These are phyloP conservation scores for Mortierella claussenii DNA, from an alignment of 192 early-diverging fungal species.

Conservation along the genomic window DNA sequence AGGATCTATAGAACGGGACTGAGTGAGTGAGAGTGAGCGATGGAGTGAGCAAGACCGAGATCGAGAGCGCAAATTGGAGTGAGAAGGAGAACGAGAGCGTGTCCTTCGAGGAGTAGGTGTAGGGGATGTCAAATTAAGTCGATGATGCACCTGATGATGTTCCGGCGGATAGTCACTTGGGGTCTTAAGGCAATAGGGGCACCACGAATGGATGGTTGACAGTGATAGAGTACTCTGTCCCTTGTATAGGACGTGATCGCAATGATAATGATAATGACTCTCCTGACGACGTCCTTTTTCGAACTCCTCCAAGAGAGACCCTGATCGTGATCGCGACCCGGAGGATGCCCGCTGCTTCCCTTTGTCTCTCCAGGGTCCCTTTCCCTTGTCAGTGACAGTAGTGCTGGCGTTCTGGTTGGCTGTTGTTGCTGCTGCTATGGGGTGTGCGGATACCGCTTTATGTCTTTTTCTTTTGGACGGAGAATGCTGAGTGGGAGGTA, in stretches of 20 bases:
- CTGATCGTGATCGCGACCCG: not conserved
- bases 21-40: not conserved
- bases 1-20: not conserved
- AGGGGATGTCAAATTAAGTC: slow-evolving; percentile 10
- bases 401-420: no score
- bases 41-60: slow-evolving; percentile 1
- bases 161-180: slow-evolving; percentile 4
- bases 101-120: slow-evolving; percentile 5
- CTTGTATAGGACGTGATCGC: not conserved
- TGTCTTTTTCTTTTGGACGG: no score
- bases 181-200: slow-evolving; percentile 7
- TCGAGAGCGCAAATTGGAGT: no score
- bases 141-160: slow-evolving; percentile 2
- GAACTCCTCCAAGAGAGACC: not conserved
- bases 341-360: no score
- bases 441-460: no score
- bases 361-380: not conserved
- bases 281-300: not conserved
- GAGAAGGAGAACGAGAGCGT: slow-evolving; percentile 8
- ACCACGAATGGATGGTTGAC: slow-evolving; percentile 24
- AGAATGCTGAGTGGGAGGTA: no score
- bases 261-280: not conserved
- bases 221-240: slow-evolving; percentile 16
- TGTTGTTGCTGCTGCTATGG: no score
- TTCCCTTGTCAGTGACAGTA: no score